Base-by-base conservation (phyloP, 1,284 basidiomycete species). In the Marasmius oreades region DNA sequence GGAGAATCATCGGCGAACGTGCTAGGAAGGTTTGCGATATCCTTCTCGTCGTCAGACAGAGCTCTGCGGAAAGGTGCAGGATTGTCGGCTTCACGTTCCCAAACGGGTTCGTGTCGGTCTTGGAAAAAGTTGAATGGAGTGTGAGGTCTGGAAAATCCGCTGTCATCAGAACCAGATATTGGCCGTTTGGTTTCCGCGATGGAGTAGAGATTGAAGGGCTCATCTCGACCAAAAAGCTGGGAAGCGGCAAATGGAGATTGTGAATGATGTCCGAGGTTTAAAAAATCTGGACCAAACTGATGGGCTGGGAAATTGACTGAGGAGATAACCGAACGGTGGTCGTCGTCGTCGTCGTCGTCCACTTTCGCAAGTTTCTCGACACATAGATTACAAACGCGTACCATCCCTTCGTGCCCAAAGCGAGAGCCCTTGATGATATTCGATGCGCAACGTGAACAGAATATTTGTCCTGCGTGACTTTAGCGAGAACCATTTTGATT, bases 341-440 rank as follows among this genome's bases (percentile, higher is more conserved):
- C 91, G 57, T 93, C 90, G 51, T 95, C 92, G 62, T 92, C 90
- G 36, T 90, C 88, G 47, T 90, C 86, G 50, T 90, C 86, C 5
- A 84, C 88, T 63, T 90, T 91, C 55, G 90, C 87, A 56, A 97
- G 83, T 71, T 95, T 95, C 64, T 92, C 90, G 24, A 97, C 77
- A 70, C 97, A 99, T 20, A 97, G 79, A 66, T 98, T 97, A 74
- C 95, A 98, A 11, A 95, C 90, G 57, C 96, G 85, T 55, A 98
- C 82, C 82, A 91, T 91, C 28, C 93, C 94, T 55, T 95, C 87
- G 59, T 94, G 90, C 5, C 94, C 94, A 67, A 97, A 98, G 1
- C 94, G 86, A n/a, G 86, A 82, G 6, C 93, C 95, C 60, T 95
- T 93, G 70, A 99, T 94, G 65, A 98, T 92, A 66, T 98, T 96